Base-by-base conservation (phyloP, 2,329 filamentous ascomycete species). In the Pseudogymnoascus sp. region DNA sequence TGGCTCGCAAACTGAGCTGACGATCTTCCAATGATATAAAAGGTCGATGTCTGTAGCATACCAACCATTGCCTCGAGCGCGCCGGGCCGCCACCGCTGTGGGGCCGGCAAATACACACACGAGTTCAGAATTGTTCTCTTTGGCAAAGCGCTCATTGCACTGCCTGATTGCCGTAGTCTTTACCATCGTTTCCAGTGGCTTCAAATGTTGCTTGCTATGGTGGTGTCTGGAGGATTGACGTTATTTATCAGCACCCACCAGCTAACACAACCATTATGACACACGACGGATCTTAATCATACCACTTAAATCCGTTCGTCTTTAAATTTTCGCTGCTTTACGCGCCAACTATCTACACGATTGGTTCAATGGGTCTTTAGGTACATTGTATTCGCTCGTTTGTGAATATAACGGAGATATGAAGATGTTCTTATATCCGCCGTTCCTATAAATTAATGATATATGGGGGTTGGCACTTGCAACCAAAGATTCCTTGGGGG, bases 91-190 rank as follows among this genome's bases (percentile, higher is more conserved):
- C 78, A 40, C 81, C 81, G 25, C 73, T 2, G 80, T 82, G 21
- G 71, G 80, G 12, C 81, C 80, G 12, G 78, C 75, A 65, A 83
- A 82, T 63, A 82, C 76, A 23, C 77, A 79, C 5, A 80, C 76
- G 14, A 80, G 71, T 5, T 74, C 71, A 4, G 70, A 52, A 61
- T 63, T 23, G 2, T 62, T 60, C 35, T 62, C 28, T 33, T 18
- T 61, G 37, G 61, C 58, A 52, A 64, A 63, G 12, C 21, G 23
- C 3, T 25, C 45, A 37, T 64, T 64, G 43, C n/a, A 33, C 14
- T 59, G 14, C 12, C 28, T 64, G 28, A 45, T 14, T 63, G 21
- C 7, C 12, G 28, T 35, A 60, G 23, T 9, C 18, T 45, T 31
- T 33, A 43, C 35, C 38, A 41, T 69, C 67, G 65, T 59, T 67